Evolutionary conservation across 345 rosid genomes (phyloP).

Genomic region (Sisymbrium altissimum): DNA sequence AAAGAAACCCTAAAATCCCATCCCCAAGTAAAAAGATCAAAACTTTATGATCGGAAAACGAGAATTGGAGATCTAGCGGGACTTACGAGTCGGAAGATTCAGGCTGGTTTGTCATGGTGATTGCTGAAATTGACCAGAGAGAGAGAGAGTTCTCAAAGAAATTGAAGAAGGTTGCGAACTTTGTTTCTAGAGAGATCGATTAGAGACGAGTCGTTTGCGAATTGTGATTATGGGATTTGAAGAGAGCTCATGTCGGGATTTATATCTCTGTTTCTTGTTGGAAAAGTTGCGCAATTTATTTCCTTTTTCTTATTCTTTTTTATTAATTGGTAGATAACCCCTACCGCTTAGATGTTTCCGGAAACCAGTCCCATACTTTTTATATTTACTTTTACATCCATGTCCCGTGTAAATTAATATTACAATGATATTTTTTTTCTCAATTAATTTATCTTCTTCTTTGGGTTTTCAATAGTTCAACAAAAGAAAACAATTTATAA

Average conservation of each 20-base stretch:
- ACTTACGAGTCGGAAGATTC: conserved; percentile 89
- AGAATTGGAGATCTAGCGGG: conserved; percentile 37
- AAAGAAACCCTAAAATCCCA: neutral
- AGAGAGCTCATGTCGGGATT: neutral
- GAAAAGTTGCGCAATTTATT: conserved; percentile 38
- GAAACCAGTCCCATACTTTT: neutral
- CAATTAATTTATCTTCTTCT: too few relatives aligned
- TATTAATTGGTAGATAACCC: neutral
- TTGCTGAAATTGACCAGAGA: neutral
- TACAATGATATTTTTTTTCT: neutral
- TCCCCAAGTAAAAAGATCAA: neutral
- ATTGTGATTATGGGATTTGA: conserved; percentile 21
- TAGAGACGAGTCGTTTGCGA: neutral
- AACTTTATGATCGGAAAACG: neutral
- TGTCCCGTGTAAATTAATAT: neutral
- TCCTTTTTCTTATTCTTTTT: neutral
- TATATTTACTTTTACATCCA: neutral
- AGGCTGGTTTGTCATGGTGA: conserved; percentile 62
- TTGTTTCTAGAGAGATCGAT: conserved; percentile 6
- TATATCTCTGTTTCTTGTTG: conserved; percentile 44
- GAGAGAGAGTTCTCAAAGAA: neutral
- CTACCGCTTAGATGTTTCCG: neutral
- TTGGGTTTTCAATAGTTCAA: too few relatives aligned
- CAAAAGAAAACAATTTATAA: too few relatives aligned
- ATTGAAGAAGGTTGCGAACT: neutral